A percentile compares a stretch with the other conserved stretches of the same genome.
phyloP scores from a whole-genome alignment of 257 asterid species.

The Solanum piurae region DNA sequence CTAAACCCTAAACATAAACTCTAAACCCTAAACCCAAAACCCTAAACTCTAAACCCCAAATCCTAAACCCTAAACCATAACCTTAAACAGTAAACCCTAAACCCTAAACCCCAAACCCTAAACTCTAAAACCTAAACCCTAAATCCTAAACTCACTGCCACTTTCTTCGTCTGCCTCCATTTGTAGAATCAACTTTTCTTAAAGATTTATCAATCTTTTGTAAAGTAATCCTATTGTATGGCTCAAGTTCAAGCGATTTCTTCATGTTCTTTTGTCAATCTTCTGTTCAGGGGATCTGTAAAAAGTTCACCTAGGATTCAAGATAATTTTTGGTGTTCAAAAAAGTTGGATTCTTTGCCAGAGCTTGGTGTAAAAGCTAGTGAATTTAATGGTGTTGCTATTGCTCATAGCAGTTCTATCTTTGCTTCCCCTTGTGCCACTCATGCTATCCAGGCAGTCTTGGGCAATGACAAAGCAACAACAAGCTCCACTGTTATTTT shows the following conservation, averaged over 20 bases:
- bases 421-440: constrained; percentile 13
- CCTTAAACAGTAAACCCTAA: no score
- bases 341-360: constrained; percentile 19
- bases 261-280: constrained; percentile 37
- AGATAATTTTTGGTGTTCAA: constrained; percentile 15
- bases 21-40: no score
- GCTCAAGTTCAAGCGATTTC: constrained; percentile 47
- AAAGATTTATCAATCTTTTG: neutral
- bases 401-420: constrained; percentile 24
- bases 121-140: no score
- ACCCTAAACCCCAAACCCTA: no score
- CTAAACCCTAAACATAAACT: no score
- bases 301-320: constrained; percentile 27
- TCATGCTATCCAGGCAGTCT: constrained; percentile 51
- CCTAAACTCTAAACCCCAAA: no score
- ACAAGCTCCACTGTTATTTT: constrained; percentile 21
- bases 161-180: neutral
- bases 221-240: constrained; percentile 10
- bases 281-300: constrained; percentile 19
- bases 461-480: constrained; percentile 51
- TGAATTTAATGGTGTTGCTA: constrained; percentile 43
- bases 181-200: neutral
- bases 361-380: constrained; percentile 48
- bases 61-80: no score
- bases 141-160: no score